Conservation (phyloP, 1,284 basidiomycete genomes). For the Microbotryum violaceum region DNA sequence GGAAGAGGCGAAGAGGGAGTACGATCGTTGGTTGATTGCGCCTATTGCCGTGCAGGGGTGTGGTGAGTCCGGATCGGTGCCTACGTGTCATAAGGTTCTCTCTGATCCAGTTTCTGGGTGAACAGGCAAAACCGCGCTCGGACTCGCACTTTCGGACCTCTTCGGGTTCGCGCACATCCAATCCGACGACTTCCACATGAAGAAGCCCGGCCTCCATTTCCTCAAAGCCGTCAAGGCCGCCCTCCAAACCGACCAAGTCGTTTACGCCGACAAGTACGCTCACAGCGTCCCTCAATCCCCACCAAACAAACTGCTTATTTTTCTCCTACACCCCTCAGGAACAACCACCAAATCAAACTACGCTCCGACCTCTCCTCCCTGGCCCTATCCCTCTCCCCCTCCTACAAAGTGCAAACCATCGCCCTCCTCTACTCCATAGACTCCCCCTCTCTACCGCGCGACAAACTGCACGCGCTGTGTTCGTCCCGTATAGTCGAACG, state of each 20-base stretch:
- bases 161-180: slow-evolving; percentile 84
- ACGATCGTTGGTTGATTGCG: slow-evolving; percentile 53
- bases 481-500: slow-evolving; percentile 63
- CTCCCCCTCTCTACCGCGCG: slow-evolving; percentile 47
- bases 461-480: slow-evolving; percentile 62
- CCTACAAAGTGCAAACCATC: slow-evolving; percentile 57
- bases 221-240: slow-evolving; percentile 62
- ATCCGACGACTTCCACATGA: slow-evolving; percentile 77
- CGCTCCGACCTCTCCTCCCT: slow-evolving; percentile 55
- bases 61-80: slow-evolving; percentile 50
- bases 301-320: no score
- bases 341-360: slow-evolving; percentile 77
- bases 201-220: slow-evolving; percentile 70
- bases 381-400: slow-evolving; percentile 23
- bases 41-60: slow-evolving; percentile 88
- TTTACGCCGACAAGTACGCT: slow-evolving; percentile 78
- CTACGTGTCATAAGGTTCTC: not conserved
- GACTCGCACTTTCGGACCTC: slow-evolving; percentile 66
- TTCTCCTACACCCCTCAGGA: slow-evolving; percentile 48
- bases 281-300: not conserved
- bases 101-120: not conserved
- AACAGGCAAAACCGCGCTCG: slow-evolving; percentile 80
- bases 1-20: slow-evolving; percentile 25
- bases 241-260: slow-evolving; percentile 60
- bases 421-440: slow-evolving; percentile 69